phyloP scores from a whole-genome alignment of 441 rosid genomes.

The Lepidium campestre region DNA sequence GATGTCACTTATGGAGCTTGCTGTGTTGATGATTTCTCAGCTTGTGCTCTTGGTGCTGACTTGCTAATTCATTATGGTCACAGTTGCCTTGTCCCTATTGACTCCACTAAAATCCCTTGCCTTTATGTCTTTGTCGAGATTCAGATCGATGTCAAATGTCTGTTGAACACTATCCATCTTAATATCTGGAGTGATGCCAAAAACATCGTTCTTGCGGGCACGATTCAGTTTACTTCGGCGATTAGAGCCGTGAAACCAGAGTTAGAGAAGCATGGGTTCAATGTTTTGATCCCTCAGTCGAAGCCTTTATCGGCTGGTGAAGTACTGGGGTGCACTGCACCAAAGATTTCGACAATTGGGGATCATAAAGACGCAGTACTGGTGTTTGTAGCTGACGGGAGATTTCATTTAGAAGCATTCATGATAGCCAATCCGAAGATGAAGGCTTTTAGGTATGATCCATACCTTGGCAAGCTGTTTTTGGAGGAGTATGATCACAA shows the following conservation, averaged over 20 bases:
- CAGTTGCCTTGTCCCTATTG: conserved; percentile 85
- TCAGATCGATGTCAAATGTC: conserved; percentile 47
- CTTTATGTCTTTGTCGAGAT: conserved; percentile 87
- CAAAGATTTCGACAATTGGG: conserved; percentile 30
- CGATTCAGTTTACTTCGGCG: conserved; percentile 79
- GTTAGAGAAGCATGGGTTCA: conserved; percentile 58
- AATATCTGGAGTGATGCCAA: conserved; percentile 31
- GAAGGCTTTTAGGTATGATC: conserved; percentile 76
- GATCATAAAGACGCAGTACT: conserved; percentile 33
- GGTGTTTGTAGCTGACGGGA: conserved; percentile 89
- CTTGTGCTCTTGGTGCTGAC: conserved; percentile 71
- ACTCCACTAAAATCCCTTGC: conserved; percentile 66
- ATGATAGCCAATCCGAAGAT: conserved; percentile 89
- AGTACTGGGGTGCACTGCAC: conserved; percentile 83
- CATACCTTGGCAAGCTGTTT: conserved; percentile 72
- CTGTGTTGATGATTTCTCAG: conserved; percentile 83
- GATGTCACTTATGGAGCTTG: conserved; percentile 93
- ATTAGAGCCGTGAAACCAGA: conserved; percentile 74
- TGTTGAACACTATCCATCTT: conserved; percentile 40
- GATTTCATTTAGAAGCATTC: conserved; percentile 89
- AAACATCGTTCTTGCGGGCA: conserved; percentile 62
- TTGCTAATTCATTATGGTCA: conserved; percentile 89
- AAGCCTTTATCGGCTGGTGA: conserved; percentile 88
- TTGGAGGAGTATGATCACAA: conserved; percentile 90
- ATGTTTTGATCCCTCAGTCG: conserved; percentile 80